Conservation (phyloP, 2,329 filamentous ascomycete genomes). For the Botrytis hyacinthi region DNA sequence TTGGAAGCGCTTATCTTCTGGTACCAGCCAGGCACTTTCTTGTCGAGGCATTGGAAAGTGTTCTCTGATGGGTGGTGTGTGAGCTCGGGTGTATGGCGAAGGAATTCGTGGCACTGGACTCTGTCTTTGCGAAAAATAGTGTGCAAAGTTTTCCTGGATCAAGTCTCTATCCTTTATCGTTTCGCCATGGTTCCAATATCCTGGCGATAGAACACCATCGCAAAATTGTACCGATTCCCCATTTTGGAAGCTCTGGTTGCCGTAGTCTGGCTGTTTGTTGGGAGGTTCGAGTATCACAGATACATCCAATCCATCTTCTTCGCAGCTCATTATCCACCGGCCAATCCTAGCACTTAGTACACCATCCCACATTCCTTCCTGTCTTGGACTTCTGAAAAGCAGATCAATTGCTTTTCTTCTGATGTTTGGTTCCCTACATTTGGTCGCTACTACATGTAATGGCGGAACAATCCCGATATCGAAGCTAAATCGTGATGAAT, state of each 20-base stretch:
- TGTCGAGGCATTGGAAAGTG: neutral
- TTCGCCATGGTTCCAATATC: neutral
- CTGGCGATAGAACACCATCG: neutral
- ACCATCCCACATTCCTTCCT: conserved; percentile 67
- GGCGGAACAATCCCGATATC: conserved; percentile 64
- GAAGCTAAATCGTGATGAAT: conserved; percentile 55
- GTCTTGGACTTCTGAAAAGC: conserved; percentile 54
- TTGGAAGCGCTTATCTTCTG: conserved; percentile 33
- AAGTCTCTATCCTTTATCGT: neutral
- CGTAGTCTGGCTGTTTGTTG: neutral
- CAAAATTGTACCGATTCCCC: neutral
- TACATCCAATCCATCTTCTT: conserved; percentile 33
- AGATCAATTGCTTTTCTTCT: conserved; percentile 61
- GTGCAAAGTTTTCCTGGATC: neutral
- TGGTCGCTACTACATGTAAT: conserved; percentile 64
- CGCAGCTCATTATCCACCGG: conserved; percentile 31
- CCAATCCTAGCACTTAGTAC: conserved; percentile 33
- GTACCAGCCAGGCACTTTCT: conserved; percentile 26
- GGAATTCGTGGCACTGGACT: neutral
- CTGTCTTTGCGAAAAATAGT: conserved; percentile 6
- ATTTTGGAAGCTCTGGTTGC: neutral
- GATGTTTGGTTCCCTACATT: conserved; percentile 57
- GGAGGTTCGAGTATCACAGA: conserved; percentile 15
- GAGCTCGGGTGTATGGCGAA: conserved; percentile 1
- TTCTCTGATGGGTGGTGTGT: neutral